Percentiles rank a stretch among this genome's conserved stretches.
Conservation (phyloP, 192 early-diverging fungal genomes). For the Helicostylum pulchrum region DNA sequence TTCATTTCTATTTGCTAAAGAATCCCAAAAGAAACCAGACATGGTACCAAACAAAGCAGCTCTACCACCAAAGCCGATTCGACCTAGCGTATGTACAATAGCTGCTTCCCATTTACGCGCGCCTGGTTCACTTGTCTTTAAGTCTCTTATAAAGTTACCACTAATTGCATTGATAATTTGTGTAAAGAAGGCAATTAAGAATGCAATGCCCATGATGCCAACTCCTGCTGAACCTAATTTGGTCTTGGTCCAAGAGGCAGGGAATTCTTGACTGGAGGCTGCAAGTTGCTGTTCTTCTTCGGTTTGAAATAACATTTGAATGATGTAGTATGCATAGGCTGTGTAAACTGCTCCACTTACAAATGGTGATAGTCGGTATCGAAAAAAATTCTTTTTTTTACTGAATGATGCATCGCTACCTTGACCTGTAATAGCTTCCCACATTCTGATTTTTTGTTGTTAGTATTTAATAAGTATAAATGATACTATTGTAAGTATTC, state of each 20-base stretch:
- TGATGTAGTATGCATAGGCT: slow-evolving; percentile 42
- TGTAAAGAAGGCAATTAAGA: slow-evolving; percentile 42
- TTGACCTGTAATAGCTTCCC: slow-evolving; percentile 47
- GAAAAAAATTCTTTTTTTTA: slow-evolving; percentile 43
- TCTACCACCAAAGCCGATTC: slow-evolving; percentile 43
- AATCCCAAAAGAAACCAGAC: slow-evolving; percentile 34
- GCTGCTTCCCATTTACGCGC: slow-evolving; percentile 25
- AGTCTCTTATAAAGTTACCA: slow-evolving; percentile 34
- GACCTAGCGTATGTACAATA: slow-evolving; percentile 35
- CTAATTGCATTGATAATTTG: slow-evolving; percentile 42
- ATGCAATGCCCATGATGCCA: slow-evolving; percentile 38
- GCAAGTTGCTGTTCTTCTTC: slow-evolving; percentile 22
- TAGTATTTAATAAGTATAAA: too few species aligned
- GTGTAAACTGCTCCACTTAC: slow-evolving; percentile 45
- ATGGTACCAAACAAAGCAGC: slow-evolving; percentile 43
- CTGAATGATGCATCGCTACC: slow-evolving; percentile 40
- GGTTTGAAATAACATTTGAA: slow-evolving; percentile 38
- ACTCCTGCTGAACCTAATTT: slow-evolving; percentile 29
- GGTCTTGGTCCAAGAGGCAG: slow-evolving; percentile 33
- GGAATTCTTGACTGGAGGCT: slow-evolving; percentile 32
- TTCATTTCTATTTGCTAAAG: slow-evolving; percentile 20
- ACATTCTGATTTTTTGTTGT: slow-evolving; percentile 41
- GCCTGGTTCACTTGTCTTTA: slow-evolving; percentile 19
- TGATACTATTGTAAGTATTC: too few species aligned
- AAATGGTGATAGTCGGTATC: slow-evolving; percentile 43